Conservation (phyloP, 2,329 filamentous ascomycete species). For the Sclerotinia minor region DNA sequence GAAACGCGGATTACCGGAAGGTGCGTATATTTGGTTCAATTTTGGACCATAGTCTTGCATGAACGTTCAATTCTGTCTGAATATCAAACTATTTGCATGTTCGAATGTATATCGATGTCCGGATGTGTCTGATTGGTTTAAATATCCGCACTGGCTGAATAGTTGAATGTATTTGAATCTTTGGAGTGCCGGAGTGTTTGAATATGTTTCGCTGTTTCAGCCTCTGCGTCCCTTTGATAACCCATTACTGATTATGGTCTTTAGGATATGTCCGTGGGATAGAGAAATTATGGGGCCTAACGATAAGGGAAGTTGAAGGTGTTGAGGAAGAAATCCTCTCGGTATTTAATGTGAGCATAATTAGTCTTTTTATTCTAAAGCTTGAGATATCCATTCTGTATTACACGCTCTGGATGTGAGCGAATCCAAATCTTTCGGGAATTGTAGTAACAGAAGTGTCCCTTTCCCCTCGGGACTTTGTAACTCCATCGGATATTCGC, state of each 20-base stretch:
- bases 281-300: conserved; percentile 59
- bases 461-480: no score
- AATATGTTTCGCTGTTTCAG: neutral
- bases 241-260: neutral
- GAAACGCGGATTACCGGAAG: conserved; percentile 77
- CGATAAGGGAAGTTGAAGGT: conserved; percentile 52
- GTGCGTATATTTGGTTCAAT: neutral
- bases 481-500: no score
- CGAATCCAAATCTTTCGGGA: neutral
- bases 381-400: no score
- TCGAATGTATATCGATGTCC: neutral
- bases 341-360: conserved; percentile 43
- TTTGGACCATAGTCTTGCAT: no score
- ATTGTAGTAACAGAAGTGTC: neutral
- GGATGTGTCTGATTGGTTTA: no score
- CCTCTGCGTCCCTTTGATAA: neutral
- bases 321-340: conserved; percentile 51
- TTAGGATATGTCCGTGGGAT: conserved; percentile 68
- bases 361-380: neutral
- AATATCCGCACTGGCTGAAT: neutral
- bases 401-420: no score
- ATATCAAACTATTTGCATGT: neutral
- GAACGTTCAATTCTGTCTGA: neutral
- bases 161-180: neutral
- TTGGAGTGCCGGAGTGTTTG: neutral